A percentile compares a stretch with the other conserved stretches of the same genome.
These are phyloP conservation scores for Endoconidiophora polonica DNA, from an alignment of 2,329 filamentous ascomycete species.

Conservation along the genomic window DNA sequence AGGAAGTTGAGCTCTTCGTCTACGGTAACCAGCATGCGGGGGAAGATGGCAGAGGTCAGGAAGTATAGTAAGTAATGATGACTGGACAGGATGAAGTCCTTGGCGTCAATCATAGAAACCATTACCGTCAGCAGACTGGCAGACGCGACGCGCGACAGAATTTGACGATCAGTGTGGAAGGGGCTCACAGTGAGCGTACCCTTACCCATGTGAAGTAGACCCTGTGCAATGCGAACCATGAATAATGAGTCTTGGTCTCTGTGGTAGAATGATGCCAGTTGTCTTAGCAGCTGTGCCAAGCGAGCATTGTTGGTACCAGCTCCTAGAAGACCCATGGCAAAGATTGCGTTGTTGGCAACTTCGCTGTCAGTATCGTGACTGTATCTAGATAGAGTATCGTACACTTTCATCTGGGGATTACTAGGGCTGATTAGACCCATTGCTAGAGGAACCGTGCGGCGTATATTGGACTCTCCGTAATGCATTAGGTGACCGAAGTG, in stretches of 20 bases:
- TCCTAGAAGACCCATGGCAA: conserved; percentile 93
- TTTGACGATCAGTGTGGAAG: conserved; percentile 97
- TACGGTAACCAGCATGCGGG: conserved; percentile 86
- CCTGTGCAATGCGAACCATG: conserved; percentile 98
- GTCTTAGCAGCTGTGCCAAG: conserved; percentile 80
- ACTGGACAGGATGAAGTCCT: conserved; percentile 54
- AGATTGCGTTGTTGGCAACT: conserved; percentile 95
- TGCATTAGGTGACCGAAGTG: conserved; percentile 99
- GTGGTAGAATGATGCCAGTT: conserved; percentile 96
- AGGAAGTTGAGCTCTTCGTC: conserved; percentile 89
- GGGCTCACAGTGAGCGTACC: conserved; percentile 89
- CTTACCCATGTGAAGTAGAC: conserved; percentile 97
- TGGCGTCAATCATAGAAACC: conserved; percentile 87
- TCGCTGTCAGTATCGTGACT: conserved; percentile 98
- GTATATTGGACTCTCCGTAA: conserved; percentile 93
- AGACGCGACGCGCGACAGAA: conserved; percentile 79
- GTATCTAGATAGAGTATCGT: conserved; percentile 93
- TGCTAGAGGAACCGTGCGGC: conserved; percentile 84
- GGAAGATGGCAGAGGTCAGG: conserved; percentile 91
- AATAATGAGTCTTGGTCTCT: conserved; percentile 90
- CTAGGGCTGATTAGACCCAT: conserved; percentile 95
- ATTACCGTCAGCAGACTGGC: conserved; percentile 80
- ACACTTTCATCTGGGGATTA: conserved; percentile 99
- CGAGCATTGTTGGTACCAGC: conserved; percentile 97
- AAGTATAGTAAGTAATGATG: conserved; percentile 94